Evolutionary conservation across 192 early-diverging fungal species (phyloP).

Genomic region (Podila clonocystis): DNA sequence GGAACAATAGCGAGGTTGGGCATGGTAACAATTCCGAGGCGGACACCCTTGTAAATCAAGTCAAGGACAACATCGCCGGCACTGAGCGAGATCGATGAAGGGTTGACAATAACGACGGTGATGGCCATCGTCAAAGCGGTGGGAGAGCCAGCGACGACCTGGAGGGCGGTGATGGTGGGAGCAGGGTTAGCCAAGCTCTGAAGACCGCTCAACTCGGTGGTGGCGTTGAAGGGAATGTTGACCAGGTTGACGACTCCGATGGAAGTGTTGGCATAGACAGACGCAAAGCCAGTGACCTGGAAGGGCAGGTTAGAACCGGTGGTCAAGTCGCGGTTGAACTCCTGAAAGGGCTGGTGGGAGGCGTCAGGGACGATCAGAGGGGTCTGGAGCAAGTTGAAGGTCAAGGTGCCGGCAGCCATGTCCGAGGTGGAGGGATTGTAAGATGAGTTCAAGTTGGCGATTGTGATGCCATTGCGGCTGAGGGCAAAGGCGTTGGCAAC

Average conservation of each 20-base stretch:
- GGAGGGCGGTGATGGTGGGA: slow-evolving; percentile 53
- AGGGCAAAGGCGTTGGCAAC: slow-evolving; percentile 37
- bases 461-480: slow-evolving; percentile 16
- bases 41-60: slow-evolving; percentile 43
- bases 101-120: slow-evolving; percentile 53
- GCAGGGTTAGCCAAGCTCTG: slow-evolving; percentile 49
- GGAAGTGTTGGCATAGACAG: slow-evolving; percentile 52
- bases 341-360: slow-evolving; percentile 43
- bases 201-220: slow-evolving; percentile 55
- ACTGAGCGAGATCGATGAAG: slow-evolving; percentile 52
- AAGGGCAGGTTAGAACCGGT: slow-evolving; percentile 35
- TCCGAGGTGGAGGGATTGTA: slow-evolving; percentile 38
- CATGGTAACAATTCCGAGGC: slow-evolving; percentile 53
- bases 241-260: slow-evolving; percentile 53
- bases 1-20: slow-evolving; percentile 50
- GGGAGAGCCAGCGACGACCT: slow-evolving; percentile 54
- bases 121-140: slow-evolving; percentile 51
- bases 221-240: slow-evolving; percentile 55
- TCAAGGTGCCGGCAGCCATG: slow-evolving; percentile 38
- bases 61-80: slow-evolving; percentile 56
- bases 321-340: slow-evolving; percentile 56
- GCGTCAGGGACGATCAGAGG: slow-evolving; percentile 41
- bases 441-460: slow-evolving; percentile 39
- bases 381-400: slow-evolving; percentile 41
- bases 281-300: slow-evolving; percentile 48